These are phyloP conservation scores for Hypoxylon cercidicola DNA, from an alignment of 495 filamentous ascomycete genomes.

Conservation along the genomic window DNA sequence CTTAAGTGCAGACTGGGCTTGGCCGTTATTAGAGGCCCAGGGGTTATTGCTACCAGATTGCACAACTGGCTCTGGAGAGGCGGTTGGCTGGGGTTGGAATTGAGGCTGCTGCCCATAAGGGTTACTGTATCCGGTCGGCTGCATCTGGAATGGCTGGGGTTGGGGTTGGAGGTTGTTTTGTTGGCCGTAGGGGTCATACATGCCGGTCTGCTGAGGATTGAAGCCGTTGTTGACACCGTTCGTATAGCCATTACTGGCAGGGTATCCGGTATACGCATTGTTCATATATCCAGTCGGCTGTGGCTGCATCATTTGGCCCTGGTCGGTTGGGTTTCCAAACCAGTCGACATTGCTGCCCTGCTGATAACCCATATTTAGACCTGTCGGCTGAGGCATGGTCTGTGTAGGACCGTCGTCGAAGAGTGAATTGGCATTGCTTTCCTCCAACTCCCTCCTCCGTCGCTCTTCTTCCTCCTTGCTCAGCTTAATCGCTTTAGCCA, in stretches of 20 bases:
- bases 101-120: slow-evolving; percentile 58
- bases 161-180: slow-evolving; percentile 67
- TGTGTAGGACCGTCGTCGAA: slow-evolving; percentile 84
- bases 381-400: slow-evolving; percentile 78
- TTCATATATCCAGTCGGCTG: slow-evolving; percentile 87
- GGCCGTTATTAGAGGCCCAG: slow-evolving; percentile 65
- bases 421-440: slow-evolving; percentile 83
- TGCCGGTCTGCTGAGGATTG: slow-evolving; percentile 48
- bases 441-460: slow-evolving; percentile 87
- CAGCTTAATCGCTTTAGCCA: slow-evolving; percentile 94
- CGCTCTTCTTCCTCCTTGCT: slow-evolving; percentile 94
- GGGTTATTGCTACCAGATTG: slow-evolving; percentile 90
- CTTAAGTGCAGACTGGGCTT: slow-evolving; percentile 61
- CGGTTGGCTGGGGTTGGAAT: slow-evolving; percentile 61
- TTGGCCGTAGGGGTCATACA: slow-evolving; percentile 65
- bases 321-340: slow-evolving; percentile 91
- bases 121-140: slow-evolving; percentile 57
- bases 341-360: slow-evolving; percentile 96
- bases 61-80: slow-evolving; percentile 65
- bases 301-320: slow-evolving; percentile 71
- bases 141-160: slow-evolving; percentile 54
- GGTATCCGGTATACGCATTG: slow-evolving; percentile 82
- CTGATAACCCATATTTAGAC: slow-evolving; percentile 95
- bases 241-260: slow-evolving; percentile 59
- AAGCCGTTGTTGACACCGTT: slow-evolving; percentile 54